Conservation (phyloP, 768 basidiomycete species). For the Russula emetica region DNA sequence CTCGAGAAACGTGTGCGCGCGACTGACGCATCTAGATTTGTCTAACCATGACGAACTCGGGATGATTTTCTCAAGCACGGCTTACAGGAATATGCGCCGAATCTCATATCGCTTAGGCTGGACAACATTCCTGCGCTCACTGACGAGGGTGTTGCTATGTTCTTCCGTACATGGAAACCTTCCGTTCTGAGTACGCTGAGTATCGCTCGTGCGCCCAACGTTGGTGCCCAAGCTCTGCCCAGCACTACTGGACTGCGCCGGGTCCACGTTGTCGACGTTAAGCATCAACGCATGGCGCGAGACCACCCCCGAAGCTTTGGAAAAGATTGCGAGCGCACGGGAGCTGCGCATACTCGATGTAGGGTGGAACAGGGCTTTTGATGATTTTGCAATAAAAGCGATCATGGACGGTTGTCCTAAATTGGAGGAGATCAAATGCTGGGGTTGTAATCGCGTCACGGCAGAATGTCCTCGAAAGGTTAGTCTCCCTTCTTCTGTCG, state of each 20-base stretch:
- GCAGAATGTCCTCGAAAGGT: constrained; percentile 49
- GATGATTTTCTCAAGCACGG: constrained; percentile 60
- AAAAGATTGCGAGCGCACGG: constrained; percentile 35
- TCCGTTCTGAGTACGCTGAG: constrained; percentile 37
- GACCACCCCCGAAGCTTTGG: constrained; percentile 46
- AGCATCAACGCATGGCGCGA: constrained; percentile 77
- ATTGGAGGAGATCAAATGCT: constrained; percentile 47
- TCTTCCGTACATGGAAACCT: constrained; percentile 57
- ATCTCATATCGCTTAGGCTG: constrained; percentile 52
- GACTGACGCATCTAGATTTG: constrained; percentile 61
- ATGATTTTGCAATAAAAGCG: constrained; percentile 76
- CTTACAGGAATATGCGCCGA: constrained; percentile 45
- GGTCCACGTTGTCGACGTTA: constrained; percentile 50
- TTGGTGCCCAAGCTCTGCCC: constrained; percentile 38
- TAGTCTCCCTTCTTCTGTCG: constrained; percentile 19
- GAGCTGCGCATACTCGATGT: constrained; percentile 63
- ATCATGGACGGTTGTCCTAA: constrained; percentile 48
- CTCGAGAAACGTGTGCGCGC: constrained; percentile 51
- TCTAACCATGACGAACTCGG: constrained; percentile 62
- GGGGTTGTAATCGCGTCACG: constrained; percentile 50
- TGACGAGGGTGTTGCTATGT: constrained; percentile 60
- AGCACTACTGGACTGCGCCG: constrained; percentile 60
- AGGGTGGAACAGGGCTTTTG: constrained; percentile 78
- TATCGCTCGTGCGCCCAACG: constrained; percentile 19
- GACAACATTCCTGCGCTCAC: constrained; percentile 57